Evolutionary conservation across 768 basidiomycete genomes (phyloP), one percentile per base, ranked within the genome.

Genomic region (Chiua virens): DNA sequence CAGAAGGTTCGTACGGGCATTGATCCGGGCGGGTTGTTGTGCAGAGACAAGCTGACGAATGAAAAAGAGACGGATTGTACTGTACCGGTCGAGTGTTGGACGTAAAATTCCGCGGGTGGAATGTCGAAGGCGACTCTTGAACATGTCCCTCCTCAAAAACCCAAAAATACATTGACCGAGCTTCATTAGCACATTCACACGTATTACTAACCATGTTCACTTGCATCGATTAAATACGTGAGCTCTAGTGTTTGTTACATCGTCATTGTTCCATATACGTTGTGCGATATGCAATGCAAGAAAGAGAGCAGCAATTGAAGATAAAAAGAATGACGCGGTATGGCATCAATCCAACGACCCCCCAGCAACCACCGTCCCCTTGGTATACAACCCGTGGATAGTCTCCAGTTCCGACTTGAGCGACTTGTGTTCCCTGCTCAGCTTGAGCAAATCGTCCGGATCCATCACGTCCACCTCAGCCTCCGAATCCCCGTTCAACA

Each of bases 21-120:
- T 23, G 30, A 5, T 15, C 8, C 38, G 47, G 15, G 9, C 25
- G n/a, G 38, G 44, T 13, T 37, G 49, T 34, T 36, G 42, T 39
- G 30, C 21, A 28, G 54, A 21, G 45, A 53, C 44, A 42, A 56
- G 53, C 37, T 71, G 71, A 17, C 61, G 60, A 34, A 62, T 74
- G 72, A 87, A 86, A 67, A 86, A 86, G 46, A 65, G 71, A 40
- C 83, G 72, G 48, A 87, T 86, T 45, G 73, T 64, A 36, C 61
- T 74, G 66, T 87, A 87, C 45, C 85, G 80, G 64, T 84, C 82
- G 45, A 82, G 47, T 18, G 66, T 65, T 7, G 74, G 59, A 30
- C 52, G 57, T 5, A 47, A 48, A 50, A 59, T 47, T 42, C 65
- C 58, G 37, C 65, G 59, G 0, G 60, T 57, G 21, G 62, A 49